Evolutionary conservation across 495 filamentous ascomycete species (phyloP), one percentile per base, ranked within the genome.

Genomic region (Oidiodendron maius): DNA sequence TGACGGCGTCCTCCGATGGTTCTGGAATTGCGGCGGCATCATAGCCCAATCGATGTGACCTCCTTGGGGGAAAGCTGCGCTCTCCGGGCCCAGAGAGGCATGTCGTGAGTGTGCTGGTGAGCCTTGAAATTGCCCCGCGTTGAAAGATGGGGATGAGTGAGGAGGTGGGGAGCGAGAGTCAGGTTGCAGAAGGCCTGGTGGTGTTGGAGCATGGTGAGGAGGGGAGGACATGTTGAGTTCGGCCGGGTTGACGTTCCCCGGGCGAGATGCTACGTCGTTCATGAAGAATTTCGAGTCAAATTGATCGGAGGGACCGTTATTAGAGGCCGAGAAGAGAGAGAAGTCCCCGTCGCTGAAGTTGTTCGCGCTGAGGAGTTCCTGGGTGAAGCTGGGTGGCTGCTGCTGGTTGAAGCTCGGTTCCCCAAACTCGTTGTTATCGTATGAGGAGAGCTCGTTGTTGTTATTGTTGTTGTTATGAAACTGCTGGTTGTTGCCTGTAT

Each of bases 1-100:
- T 5, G 91, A 96, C 1, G 91, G 87, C 28, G 84, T 79, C 60
- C 89, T 77, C 46, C 90, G 79, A 63, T 96, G 90, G 4, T 71
- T 68, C 46, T 84, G 80, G 57, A 94, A 96, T 56, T 83, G 80
- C 36, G 68, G 68, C 46, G 78, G 72, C 62, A 89, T 80, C 28
- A 75, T 71, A 46, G 71, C 75, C 87, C 87, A 91, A 44, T 89
- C 84, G 37, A 58, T 55, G 37, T 68, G 60, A 30, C 83, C 85
- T 10, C 73, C 75, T 26, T 79, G 81, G 48, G 82, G 69, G 58
- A 83, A 85, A 28, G 76, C 78, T 17, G 88, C 85, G 34, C 81
- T 86, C 38, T 87, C 75, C 2, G 90, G 90, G 38, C 86, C 88
- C 35, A 96, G 68, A 6, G 89, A 95, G 16, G 83, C 75, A 62